Evolutionary conservation across 2,329 filamentous ascomycete genomes (phyloP).

Genomic region (Diaporthe ilicicola): DNA sequence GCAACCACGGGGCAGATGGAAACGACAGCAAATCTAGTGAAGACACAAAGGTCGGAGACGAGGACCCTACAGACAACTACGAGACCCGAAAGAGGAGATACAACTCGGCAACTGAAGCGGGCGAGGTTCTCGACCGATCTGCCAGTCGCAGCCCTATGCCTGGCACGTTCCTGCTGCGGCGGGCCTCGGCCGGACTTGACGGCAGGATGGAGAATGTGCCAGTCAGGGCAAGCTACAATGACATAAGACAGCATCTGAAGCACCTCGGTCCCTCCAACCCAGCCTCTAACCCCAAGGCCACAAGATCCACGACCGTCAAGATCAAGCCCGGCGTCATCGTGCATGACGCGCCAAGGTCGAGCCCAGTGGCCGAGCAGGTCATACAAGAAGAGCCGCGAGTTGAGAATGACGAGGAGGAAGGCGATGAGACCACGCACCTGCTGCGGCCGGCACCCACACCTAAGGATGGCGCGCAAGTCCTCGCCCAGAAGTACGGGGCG

Average conservation of each 20-base stretch:
- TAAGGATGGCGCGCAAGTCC: slow-evolving; percentile 71
- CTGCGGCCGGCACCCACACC: slow-evolving; percentile 63
- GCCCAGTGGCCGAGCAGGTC: slow-evolving; percentile 37
- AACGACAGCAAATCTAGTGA: slow-evolving; percentile 35
- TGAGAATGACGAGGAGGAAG: slow-evolving; percentile 37
- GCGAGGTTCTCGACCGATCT: slow-evolving; percentile 50
- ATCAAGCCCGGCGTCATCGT: slow-evolving; percentile 61
- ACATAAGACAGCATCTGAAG: slow-evolving; percentile 70
- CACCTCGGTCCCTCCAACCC: slow-evolving; percentile 74
- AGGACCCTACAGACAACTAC: slow-evolving; percentile 38
- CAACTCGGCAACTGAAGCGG: slow-evolving; percentile 47
- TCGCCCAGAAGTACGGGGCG: slow-evolving; percentile 64
- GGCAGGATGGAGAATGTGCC: slow-evolving; percentile 60
- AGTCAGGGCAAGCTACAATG: slow-evolving; percentile 67
- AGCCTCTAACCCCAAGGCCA: slow-evolving; percentile 70
- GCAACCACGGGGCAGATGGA: slow-evolving; percentile 34
- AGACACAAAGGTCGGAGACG: slow-evolving; percentile 40
- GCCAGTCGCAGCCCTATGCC: slow-evolving; percentile 56
- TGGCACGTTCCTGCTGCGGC: slow-evolving; percentile 68
- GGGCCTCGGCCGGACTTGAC: slow-evolving; percentile 63
- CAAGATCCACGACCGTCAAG: slow-evolving; percentile 70
- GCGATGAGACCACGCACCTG: slow-evolving; percentile 52
- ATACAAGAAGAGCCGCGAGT: slow-evolving; percentile 24
- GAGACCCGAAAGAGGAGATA: slow-evolving; percentile 42
- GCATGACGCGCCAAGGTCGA: slow-evolving; percentile 35